Evolutionary conservation across 73 alveolate genomes (phyloP), one percentile per base, ranked within the genome.

Genomic region (Durusdinium trenchii): DNA sequence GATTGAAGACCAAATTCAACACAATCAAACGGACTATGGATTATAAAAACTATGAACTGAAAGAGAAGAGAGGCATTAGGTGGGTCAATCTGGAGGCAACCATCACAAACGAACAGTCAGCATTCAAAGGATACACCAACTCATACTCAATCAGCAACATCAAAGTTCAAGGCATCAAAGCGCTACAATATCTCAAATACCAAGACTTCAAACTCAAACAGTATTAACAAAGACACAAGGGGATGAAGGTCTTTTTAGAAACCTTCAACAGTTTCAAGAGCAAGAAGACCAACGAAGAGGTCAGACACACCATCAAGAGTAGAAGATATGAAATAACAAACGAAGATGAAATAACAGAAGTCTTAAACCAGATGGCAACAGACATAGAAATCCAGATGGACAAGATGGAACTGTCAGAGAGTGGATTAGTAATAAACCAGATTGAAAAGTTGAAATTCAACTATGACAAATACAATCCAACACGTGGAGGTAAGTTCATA

Each of bases 181-280:
- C 43, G 7, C n/a, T 78, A 12, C 40, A 10, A 28, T 78, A 78
- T 35, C n/a, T 78, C n/a, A 71, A 71, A 71, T 71, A 35, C 36
- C 83, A 71, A 71, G 83, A 71, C 83, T 6, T 32, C 83, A 71
- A n/a, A 10, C 83, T 28, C 28, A 71, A 71, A 48, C 50, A 71
- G 5, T 71, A 71, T 48, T 38, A 35, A 35, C 50, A 71, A 23
- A 71, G 36, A 36, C 46, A 71, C 16, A 71, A 71, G 50, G 83
- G 83, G 46, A 71, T 71, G 83, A 71, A 71, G 36, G 83, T 71
- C 46, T 32, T 71, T 38, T n/a, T 71, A 36, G 83, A 71, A 48
- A 71, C 83, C 83, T 71, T 71, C 83, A 71, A 71, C 83, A 71
- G 50, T 6, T 20, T 71, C 83, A 71, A 71, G 50, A 71, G 83